phyloP scores from a whole-genome alignment of 2,329 filamentous ascomycete genomes.

The Sarocladiaceae sp. region DNA sequence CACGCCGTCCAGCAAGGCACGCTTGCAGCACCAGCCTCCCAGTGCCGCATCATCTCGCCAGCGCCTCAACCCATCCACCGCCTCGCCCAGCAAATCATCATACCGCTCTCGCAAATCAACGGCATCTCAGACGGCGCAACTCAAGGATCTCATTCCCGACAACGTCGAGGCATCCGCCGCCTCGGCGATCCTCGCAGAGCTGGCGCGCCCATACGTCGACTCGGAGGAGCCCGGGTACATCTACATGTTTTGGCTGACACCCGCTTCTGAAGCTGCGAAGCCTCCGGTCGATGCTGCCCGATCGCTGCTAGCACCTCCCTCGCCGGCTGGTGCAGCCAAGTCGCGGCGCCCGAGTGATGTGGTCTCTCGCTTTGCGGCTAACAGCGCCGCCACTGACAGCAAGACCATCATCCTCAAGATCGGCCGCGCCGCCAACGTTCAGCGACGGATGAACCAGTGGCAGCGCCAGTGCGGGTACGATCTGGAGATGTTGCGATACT shows the following conservation, averaged over 20 bases:
- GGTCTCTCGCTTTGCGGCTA: conserved; percentile 41
- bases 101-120: conserved; percentile 24
- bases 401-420: conserved; percentile 66
- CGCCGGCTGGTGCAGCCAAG: conserved; percentile 26
- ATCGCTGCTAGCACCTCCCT: conserved; percentile 49
- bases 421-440: conserved; percentile 71
- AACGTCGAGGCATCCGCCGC: conserved; percentile 60
- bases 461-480: conserved; percentile 86
- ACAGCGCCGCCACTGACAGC: conserved; percentile 20
- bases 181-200: conserved; percentile 66
- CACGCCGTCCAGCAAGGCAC: conserved; percentile 11
- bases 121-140: conserved; percentile 22
- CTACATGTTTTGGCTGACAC: conserved; percentile 97
- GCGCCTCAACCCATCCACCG: conserved; percentile 15
- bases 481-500: conserved; percentile 81
- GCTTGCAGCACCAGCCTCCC: conserved; percentile 13
- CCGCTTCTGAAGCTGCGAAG: conserved; percentile 44
- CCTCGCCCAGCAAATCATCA: conserved; percentile 24
- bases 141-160: conserved; percentile 57
- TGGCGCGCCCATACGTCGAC: conserved; percentile 60
- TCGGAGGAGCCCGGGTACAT: conserved; percentile 84
- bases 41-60: conserved; percentile 13
- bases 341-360: conserved; percentile 49
- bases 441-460: conserved; percentile 89
- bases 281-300: conserved; percentile 54